phyloP scores from a whole-genome alignment of 2,329 filamentous ascomycete species.

The Rhynchosporium secalis region DNA sequence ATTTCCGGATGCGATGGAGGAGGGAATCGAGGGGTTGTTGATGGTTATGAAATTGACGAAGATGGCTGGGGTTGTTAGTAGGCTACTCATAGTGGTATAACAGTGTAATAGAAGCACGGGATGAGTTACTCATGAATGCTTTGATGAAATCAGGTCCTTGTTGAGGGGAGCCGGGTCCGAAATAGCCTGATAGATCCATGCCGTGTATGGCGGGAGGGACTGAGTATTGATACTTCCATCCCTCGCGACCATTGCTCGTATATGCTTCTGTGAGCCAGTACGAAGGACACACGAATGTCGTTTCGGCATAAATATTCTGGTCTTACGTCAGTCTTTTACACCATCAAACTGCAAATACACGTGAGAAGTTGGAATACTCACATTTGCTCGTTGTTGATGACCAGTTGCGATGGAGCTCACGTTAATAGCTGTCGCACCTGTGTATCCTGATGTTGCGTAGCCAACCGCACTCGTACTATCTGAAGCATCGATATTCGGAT shows the following conservation, averaged over 20 bases:
- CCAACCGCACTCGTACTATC: conserved; percentile 7
- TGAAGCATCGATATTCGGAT: conserved; percentile 7
- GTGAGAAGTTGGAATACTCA: neutral
- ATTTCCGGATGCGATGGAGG: conserved; percentile 10
- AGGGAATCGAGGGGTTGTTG: conserved; percentile 21
- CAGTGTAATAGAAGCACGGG: no score
- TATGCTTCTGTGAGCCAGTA: conserved; percentile 54
- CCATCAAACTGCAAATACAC: neutral
- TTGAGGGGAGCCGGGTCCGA: conserved; percentile 22
- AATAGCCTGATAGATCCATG: conserved; percentile 40
- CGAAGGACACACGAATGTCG: conserved; percentile 54
- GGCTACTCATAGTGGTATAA: neutral
- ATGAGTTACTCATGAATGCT: conserved; percentile 16
- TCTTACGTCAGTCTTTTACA: neutral
- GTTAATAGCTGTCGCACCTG: conserved; percentile 21
- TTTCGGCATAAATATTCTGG: conserved; percentile 51
- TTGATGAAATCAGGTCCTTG: conserved; percentile 16
- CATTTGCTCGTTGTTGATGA: conserved; percentile 50
- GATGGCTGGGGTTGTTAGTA: conserved; percentile 11
- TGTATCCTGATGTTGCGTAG: conserved; percentile 10
- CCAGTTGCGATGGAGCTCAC: conserved; percentile 36
- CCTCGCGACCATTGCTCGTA: conserved; percentile 35
- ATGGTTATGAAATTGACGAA: conserved; percentile 25
- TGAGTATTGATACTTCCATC: conserved; percentile 49
- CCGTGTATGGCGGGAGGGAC: conserved; percentile 42